A percentile compares a stretch with the other conserved stretches of the same genome.
Evolutionary conservation across 345 rosid species (phyloP).

Genomic region (Hirschfeldia incana): DNA sequence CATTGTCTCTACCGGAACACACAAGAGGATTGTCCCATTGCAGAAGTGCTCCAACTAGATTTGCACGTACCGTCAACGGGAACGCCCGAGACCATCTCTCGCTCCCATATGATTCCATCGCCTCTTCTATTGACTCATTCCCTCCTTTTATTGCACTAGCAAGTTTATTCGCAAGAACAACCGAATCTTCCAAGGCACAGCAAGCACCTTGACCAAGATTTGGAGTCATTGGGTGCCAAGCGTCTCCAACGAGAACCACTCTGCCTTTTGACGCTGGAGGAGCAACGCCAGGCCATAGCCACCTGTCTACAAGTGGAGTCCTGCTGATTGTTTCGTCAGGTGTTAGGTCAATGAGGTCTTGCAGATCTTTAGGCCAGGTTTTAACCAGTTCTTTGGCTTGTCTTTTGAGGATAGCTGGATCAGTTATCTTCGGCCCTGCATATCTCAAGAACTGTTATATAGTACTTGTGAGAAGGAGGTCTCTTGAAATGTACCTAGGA

Average conservation of each 20-base stretch:
- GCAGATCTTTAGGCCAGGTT: conserved; percentile 68
- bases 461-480: neutral
- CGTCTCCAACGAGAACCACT: conserved; percentile 79
- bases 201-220: conserved; percentile 93
- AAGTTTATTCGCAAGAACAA: conserved; percentile 69
- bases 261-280: conserved; percentile 66
- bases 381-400: conserved; percentile 63
- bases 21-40: conserved; percentile 87
- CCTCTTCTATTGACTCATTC: conserved; percentile 49
- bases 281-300: conserved; percentile 78
- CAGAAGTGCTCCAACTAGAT: conserved; percentile 74
- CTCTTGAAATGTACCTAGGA: conserved; percentile 55
- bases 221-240: conserved; percentile 99
- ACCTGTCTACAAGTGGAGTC: conserved; percentile 81
- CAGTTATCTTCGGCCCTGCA: conserved; percentile 74
- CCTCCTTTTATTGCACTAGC: conserved; percentile 51
- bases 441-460: neutral
- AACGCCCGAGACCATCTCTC: conserved; percentile 80
- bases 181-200: conserved; percentile 83
- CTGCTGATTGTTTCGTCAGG: conserved; percentile 72
- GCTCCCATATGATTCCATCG: conserved; percentile 61
- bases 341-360: conserved; percentile 56
- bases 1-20: conserved; percentile 61
- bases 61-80: conserved; percentile 72
- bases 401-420: conserved; percentile 60